These are phyloP conservation scores for Ceratocystis papillata DNA, from an alignment of 2,329 filamentous ascomycete species.

Conservation along the genomic window DNA sequence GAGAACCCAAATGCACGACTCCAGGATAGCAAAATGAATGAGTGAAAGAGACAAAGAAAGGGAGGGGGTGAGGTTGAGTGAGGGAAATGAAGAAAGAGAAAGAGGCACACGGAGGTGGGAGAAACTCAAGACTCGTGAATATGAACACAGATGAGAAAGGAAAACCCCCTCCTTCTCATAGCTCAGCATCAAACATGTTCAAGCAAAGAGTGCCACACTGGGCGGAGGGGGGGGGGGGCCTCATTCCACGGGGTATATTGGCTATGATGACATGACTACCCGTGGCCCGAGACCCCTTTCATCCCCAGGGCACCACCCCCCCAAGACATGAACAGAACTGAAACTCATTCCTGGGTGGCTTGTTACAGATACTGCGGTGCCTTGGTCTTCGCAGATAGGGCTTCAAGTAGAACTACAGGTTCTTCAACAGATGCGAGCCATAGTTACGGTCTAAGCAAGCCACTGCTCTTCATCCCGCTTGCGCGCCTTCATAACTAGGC, in stretches of 20 bases:
- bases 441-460: conserved; percentile 37
- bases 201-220: too few species aligned
- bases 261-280: not conserved
- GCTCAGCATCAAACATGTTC: too few species aligned
- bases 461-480: conserved; percentile 51
- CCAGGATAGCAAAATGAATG: not conserved
- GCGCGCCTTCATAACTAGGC: conserved; percentile 46
- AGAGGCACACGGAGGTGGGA: not conserved
- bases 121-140: not conserved
- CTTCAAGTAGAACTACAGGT: not conserved
- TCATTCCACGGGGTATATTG: not conserved
- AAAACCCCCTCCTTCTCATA: not conserved
- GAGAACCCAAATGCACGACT: conserved; percentile 7
- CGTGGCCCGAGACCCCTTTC: conserved; percentile 3
- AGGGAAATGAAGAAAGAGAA: conserved; percentile 10
- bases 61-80: not conserved
- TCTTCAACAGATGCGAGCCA: not conserved
- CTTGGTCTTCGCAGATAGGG: not conserved
- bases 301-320: too few species aligned
- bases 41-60: not conserved
- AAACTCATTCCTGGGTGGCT: not conserved
- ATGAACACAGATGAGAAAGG: not conserved
- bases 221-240: not conserved
- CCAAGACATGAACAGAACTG: not conserved
- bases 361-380: not conserved